phyloP scores from a whole-genome alignment of 306 rosid species.

The Prunus dulcis region DNA sequence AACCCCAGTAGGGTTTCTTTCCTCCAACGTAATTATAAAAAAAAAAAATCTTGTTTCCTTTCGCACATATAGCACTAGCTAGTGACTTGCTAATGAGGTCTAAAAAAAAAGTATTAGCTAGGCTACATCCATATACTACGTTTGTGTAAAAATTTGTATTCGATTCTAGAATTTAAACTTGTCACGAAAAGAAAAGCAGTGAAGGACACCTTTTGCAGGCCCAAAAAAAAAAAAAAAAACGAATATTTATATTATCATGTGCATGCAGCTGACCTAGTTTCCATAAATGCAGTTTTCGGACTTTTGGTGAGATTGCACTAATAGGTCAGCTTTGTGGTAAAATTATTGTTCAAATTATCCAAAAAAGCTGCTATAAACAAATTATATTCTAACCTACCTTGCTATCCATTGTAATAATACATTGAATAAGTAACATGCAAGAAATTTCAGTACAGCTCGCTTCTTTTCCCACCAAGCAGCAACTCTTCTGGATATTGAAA shows the following conservation, averaged over 20 bases:
- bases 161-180: not conserved
- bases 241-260: not conserved
- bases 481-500: not conserved
- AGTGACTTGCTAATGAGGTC: no score
- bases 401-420: constrained; percentile 1
- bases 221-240: not conserved
- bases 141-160: no score
- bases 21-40: no score
- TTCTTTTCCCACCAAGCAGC: constrained; percentile 23
- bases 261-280: not conserved
- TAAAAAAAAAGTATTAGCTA: no score
- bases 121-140: no score
- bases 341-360: constrained; percentile 16
- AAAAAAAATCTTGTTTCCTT: no score
- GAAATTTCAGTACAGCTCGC: not conserved
- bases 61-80: no score
- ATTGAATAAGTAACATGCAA: constrained; percentile 7
- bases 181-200: not conserved
- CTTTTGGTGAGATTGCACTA: not conserved
- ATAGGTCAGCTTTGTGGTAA: constrained; percentile 7
- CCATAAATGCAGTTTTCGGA: not conserved
- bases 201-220: not conserved
- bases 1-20: rapidly evolving
- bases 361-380: constrained; percentile 30
- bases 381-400: constrained; percentile 22